Base-by-base conservation (phyloP, 306 rosid genomes). In the Calophaca sinica region DNA sequence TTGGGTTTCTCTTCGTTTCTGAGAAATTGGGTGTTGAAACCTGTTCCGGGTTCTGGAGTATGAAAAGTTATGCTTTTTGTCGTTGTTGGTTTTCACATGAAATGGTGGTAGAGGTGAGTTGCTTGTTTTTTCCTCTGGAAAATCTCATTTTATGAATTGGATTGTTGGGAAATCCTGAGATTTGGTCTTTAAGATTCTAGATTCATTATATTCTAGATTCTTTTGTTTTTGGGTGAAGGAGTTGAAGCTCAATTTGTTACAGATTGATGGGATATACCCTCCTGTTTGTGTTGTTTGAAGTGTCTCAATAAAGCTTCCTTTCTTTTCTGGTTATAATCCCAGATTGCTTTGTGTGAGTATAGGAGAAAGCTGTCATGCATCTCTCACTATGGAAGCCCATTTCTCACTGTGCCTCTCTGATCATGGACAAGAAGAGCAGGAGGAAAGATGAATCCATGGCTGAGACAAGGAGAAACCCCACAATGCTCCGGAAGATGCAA, bases 341-440 rank as follows among this genome's bases (percentile, higher is more conserved):
- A 58, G 68, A 67, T 72, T 79, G 78, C 58, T 76, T 55, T 57
- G 75, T 62, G 62, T 33, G 28, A 36, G 64, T 63, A 38, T 74
- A 11, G 35, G 32, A 11, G 80, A 14, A 81, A 68, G 86, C 69
- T 76, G 85, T 68, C 74, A 92, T 96, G 98, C 98, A 89, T 92
- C 87, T 96, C 55, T 92, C 98, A 75, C 85, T 96, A 82, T 96
- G 99, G 98, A 96, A 96, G 87, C 98, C 96, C 44, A 92, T 96
- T 83, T 86, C 97, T 64, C 99, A 96, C 76, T 96, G 98, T 81
- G 99, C 98, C 53, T 75, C 98, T 74, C 57, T 96, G 76, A 73
- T 96, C 68, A 76, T 88, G 94, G 99, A 92, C 79, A 94, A 91
- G 86, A 91, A 91, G 88, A 74, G 88, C 79, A 85, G 84, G 70